A percentile compares a stretch with the other conserved stretches of the same genome.
These are phyloP conservation scores for Blepharisma japonicum DNA, from an alignment of 73 alveolate genomes.

Conservation along the genomic window DNA sequence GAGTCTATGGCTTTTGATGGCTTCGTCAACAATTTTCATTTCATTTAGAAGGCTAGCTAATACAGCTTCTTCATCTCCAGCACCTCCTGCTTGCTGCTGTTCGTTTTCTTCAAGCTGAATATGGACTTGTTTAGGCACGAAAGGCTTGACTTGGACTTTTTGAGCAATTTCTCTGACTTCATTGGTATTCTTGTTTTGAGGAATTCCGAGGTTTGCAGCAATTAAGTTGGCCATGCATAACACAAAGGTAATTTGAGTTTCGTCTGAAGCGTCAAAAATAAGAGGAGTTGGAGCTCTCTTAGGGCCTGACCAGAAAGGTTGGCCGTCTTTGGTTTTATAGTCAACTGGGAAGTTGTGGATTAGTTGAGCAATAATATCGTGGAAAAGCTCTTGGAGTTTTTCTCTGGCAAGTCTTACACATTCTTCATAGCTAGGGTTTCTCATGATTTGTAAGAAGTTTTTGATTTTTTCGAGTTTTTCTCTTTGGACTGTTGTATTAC, in stretches of 20 bases:
- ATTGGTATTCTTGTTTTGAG: conserved; percentile 44
- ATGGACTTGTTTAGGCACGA: conserved; percentile 63
- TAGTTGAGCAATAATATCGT: conserved; percentile 66
- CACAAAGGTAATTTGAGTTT: conserved; percentile 67
- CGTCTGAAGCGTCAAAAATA: conserved; percentile 70
- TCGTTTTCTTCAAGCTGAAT: conserved; percentile 69
- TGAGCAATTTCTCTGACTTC: conserved; percentile 61
- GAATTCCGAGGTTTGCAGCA: conserved; percentile 77
- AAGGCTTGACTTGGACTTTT: conserved; percentile 57
- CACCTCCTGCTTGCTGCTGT: conserved; percentile 28
- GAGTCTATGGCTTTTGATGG: conserved; percentile 50
- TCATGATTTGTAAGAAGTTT: conserved; percentile 58
- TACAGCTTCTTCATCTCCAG: conserved; percentile 73
- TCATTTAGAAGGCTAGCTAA: conserved; percentile 54
- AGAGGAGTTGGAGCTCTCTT: conserved; percentile 87
- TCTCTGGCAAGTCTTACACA: conserved; percentile 76
- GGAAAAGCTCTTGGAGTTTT: conserved; percentile 61
- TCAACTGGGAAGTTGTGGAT: conserved; percentile 90
- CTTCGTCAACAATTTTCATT: conserved; percentile 53
- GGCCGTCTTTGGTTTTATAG: conserved; percentile 86
- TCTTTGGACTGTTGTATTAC: conserved; percentile 63
- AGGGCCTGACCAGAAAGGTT: conserved; percentile 95
- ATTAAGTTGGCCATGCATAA: conserved; percentile 75
- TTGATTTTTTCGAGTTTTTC: conserved; percentile 74
- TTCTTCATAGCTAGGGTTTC: conserved; percentile 59